Evolutionary conservation across 2,329 filamentous ascomycete genomes (phyloP).

Genomic region (Alternaria sp.): DNA sequence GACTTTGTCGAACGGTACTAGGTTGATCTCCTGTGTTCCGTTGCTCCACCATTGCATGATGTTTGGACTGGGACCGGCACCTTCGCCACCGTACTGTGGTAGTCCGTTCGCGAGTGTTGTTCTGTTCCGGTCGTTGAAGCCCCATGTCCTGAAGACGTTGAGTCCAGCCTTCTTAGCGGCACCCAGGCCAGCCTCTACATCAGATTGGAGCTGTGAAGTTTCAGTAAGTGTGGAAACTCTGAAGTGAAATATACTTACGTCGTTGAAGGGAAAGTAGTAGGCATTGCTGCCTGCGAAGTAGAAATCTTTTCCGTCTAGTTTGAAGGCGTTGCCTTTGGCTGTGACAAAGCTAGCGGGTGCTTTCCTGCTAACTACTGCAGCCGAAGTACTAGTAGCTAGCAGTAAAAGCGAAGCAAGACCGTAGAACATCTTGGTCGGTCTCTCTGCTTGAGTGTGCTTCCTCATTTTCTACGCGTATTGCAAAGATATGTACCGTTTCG

Average conservation of each 20-base stretch:
- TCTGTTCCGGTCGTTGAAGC: constrained; percentile 63
- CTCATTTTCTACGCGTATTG: not conserved
- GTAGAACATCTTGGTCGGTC: constrained; percentile 4
- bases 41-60: constrained; percentile 54
- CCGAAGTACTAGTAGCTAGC: constrained; percentile 22
- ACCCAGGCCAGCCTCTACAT: constrained; percentile 55
- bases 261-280: constrained; percentile 63
- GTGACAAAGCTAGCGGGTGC: constrained; percentile 55
- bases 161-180: constrained; percentile 58
- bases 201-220: constrained; percentile 51
- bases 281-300: constrained; percentile 65
- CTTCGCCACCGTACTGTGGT: constrained; percentile 60
- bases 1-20: constrained; percentile 58
- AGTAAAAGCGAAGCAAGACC: constrained; percentile 14
- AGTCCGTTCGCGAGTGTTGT: constrained; percentile 55
- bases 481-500: not conserved
- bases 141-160: constrained; percentile 64
- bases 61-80: constrained; percentile 53
- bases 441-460: not conserved
- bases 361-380: constrained; percentile 11
- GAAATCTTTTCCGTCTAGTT: constrained; percentile 62
- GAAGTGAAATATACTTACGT: constrained; percentile 43
- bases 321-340: constrained; percentile 58
- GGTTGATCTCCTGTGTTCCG: constrained; percentile 52
- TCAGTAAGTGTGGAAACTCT: not conserved